Conservation (phyloP, 177 flowering plant species). For the Vitis hybrid region DNA sequence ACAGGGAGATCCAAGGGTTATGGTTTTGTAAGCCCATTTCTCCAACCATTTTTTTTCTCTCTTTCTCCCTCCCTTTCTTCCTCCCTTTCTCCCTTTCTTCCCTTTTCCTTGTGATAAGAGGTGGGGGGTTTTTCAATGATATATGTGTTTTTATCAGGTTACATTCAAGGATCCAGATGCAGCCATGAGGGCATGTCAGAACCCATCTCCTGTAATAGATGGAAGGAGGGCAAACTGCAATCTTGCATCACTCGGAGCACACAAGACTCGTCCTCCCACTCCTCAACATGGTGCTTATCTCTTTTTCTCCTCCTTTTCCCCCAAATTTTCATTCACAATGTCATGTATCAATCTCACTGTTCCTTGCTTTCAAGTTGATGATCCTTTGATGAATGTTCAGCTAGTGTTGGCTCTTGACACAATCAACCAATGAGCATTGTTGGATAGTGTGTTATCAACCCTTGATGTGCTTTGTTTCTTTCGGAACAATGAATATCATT, state of each 20-base stretch:
- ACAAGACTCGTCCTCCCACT: constrained; percentile 42
- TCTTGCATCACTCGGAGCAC: constrained; percentile 70
- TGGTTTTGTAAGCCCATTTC: constrained; percentile 53
- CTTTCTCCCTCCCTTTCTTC: neutral
- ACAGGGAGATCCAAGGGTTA: constrained; percentile 72
- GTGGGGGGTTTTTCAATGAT: neutral
- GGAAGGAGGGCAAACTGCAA: constrained; percentile 78
- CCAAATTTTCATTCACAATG: neutral
- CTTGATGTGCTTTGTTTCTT: too few species aligned
- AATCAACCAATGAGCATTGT: neutral
- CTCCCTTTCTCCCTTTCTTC: neutral
- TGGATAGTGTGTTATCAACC: neutral
- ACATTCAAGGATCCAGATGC: constrained; percentile 70
- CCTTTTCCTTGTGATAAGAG: neutral
- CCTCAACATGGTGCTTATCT: constrained; percentile 40
- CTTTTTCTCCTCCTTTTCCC: neutral
- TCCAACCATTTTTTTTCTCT: neutral
- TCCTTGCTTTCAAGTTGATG: neutral
- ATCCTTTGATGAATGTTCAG: too few species aligned
- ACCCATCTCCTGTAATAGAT: constrained; percentile 66
- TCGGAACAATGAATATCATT: too few species aligned
- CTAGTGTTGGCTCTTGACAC: neutral
- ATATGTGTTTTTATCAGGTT: constrained; percentile 33
- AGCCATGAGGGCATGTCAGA: constrained; percentile 62
- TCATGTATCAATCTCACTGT: neutral